These are phyloP conservation scores for Tephrocybe sp. DNA, from an alignment of 768 basidiomycete species.

Conservation along the genomic window DNA sequence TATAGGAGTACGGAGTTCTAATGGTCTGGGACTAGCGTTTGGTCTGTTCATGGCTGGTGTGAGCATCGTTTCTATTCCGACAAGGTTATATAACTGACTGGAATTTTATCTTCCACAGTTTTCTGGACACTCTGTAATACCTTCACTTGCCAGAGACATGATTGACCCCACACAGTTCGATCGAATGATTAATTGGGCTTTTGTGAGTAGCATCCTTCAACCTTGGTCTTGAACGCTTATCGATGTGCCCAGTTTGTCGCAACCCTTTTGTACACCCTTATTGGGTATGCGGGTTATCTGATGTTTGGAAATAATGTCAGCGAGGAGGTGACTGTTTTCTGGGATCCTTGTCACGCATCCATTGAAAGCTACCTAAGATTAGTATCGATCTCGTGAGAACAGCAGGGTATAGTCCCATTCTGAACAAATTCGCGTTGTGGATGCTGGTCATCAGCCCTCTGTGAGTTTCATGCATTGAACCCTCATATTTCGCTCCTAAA, in stretches of 20 bases:
- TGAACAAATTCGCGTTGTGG: conserved; percentile 82
- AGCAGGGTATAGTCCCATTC: conserved; percentile 63
- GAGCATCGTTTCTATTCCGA: conserved; percentile 22
- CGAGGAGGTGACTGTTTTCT: conserved; percentile 63
- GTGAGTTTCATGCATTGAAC: conserved; percentile 38
- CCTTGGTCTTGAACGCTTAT: not conserved
- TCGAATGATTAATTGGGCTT: conserved; percentile 82
- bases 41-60: conserved; percentile 94
- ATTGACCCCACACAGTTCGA: conserved; percentile 76
- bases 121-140: conserved; percentile 90
- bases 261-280: conserved; percentile 60
- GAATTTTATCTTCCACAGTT: conserved; percentile 47
- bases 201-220: conserved; percentile 48
- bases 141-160: conserved; percentile 91
- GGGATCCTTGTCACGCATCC: not conserved
- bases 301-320: conserved; percentile 87
- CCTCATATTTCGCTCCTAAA: conserved; percentile 15
- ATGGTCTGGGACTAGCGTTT: conserved; percentile 74
- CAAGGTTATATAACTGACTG: not conserved
- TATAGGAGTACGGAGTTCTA: conserved; percentile 48
- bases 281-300: conserved; percentile 82
- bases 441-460: conserved; percentile 80
- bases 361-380: conserved; percentile 47
- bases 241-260: conserved; percentile 53
- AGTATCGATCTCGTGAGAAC: conserved; percentile 79